Evolutionary conservation across 768 basidiomycete species (phyloP).

Genomic region (Calvatia gigantea): DNA sequence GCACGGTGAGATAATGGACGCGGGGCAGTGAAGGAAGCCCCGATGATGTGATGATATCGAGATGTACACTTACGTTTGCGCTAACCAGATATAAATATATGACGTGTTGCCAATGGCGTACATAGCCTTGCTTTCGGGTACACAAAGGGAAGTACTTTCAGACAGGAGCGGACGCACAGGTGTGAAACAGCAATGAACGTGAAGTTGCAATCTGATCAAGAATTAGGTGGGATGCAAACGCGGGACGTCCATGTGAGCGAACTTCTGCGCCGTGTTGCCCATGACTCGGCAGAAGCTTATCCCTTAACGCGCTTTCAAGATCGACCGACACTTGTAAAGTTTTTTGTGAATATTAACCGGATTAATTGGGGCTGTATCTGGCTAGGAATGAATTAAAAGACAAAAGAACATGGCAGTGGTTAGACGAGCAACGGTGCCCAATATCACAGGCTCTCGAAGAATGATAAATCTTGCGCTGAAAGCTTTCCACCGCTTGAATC

Average conservation of each 20-base stretch:
- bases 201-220: too few relatives aligned
- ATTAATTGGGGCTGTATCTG: too few relatives aligned
- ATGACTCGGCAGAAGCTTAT: too few relatives aligned
- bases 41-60: background rate
- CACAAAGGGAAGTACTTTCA: background rate
- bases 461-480: slow-evolving; percentile 81
- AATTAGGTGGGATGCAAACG: too few relatives aligned
- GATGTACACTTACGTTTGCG: background rate
- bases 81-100: background rate
- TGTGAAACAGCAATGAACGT: slow-evolving; percentile 4
- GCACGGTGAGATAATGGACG: background rate
- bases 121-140: background rate
- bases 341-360: too few relatives aligned
- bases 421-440: background rate
- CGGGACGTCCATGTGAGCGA: too few relatives aligned
- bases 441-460: slow-evolving; percentile 65
- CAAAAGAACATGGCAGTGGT: too few relatives aligned
- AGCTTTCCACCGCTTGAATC: slow-evolving; percentile 43
- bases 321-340: too few relatives aligned
- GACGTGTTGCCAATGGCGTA: background rate
- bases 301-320: too few relatives aligned
- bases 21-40: slow-evolving; percentile 1
- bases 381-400: too few relatives aligned
- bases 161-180: background rate
- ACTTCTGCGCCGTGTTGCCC: too few relatives aligned